A percentile compares a stretch with the other conserved stretches of the same genome.
phyloP scores from a whole-genome alignment of 2,329 filamentous ascomycete species.

The Rhynchosporium agropyri region DNA sequence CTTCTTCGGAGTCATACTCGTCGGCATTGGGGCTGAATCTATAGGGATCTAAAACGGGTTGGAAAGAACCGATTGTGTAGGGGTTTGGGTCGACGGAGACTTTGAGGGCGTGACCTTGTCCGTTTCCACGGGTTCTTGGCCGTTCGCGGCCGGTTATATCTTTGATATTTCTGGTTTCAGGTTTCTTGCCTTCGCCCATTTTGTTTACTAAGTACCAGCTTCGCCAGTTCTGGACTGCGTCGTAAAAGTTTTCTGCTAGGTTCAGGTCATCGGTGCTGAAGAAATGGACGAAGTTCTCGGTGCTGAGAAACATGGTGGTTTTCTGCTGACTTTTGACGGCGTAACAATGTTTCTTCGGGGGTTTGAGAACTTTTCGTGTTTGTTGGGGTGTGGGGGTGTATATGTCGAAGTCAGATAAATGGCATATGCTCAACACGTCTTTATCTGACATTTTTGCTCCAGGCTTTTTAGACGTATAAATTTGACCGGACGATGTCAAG shows the following conservation, averaged over 20 bases:
- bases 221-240: conserved; percentile 76
- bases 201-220: conserved; percentile 88
- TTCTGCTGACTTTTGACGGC: conserved; percentile 93
- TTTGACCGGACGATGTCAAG: conserved; percentile 72
- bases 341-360: conserved; percentile 83
- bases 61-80: conserved; percentile 68
- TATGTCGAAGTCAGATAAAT: conserved; percentile 90
- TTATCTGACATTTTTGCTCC: conserved; percentile 63
- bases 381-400: conserved; percentile 75
- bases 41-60: conserved; percentile 66
- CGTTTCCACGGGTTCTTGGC: conserved; percentile 39
- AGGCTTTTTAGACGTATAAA: conserved; percentile 69
- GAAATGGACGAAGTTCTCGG: conserved; percentile 88
- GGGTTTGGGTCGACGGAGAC: conserved; percentile 53
- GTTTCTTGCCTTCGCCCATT: conserved; percentile 49
- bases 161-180: conserved; percentile 33
- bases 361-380: conserved; percentile 70
- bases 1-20: conserved; percentile 37
- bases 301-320: conserved; percentile 77
- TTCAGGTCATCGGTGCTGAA: conserved; percentile 77
- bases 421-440: conserved; percentile 72
- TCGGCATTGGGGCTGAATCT: conserved; percentile 47
- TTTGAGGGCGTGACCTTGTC: conserved; percentile 31
- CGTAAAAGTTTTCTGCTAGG: conserved; percentile 69
- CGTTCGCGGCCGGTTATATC: conserved; percentile 23